Conservation (phyloP, 768 basidiomycete species). For the Exsudoporus frostii region DNA sequence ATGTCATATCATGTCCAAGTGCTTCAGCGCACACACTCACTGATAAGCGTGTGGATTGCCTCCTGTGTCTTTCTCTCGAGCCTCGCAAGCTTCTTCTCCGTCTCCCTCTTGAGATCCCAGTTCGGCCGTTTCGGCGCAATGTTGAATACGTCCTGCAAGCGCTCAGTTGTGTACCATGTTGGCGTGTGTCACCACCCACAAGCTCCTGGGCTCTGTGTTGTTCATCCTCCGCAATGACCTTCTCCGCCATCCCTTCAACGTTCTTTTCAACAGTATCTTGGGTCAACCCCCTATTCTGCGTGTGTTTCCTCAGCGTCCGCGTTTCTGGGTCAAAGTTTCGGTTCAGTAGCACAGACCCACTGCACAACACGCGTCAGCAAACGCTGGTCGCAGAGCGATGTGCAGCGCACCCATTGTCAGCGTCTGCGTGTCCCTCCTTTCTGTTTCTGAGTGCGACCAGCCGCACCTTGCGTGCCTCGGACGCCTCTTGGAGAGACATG, state of each 20-base stretch:
- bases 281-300: slow-evolving; percentile 51
- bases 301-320: slow-evolving; percentile 69
- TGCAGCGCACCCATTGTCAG: slow-evolving; percentile 40
- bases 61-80: slow-evolving; percentile 92
- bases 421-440: slow-evolving; percentile 56
- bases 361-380: slow-evolving; percentile 20
- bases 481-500: slow-evolving; percentile 72
- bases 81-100: slow-evolving; percentile 84
- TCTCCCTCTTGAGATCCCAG: slow-evolving; percentile 93
- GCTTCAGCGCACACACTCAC: slow-evolving; percentile 46
- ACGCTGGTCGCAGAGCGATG: neutral
- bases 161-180: slow-evolving; percentile 14
- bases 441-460: slow-evolving; percentile 71
- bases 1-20: slow-evolving; percentile 8
- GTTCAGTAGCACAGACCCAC: slow-evolving; percentile 54
- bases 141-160: slow-evolving; percentile 81
- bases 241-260: slow-evolving; percentile 79
- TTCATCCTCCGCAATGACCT: slow-evolving; percentile 85
- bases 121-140: slow-evolving; percentile 97
- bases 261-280: slow-evolving; percentile 87
- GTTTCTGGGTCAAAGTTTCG: slow-evolving; percentile 93
- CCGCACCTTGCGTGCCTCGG: slow-evolving; percentile 79
- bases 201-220: slow-evolving; percentile 82
- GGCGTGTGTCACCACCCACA: slow-evolving; percentile 44
- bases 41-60: slow-evolving; percentile 88